phyloP scores from a whole-genome alignment of 2,329 filamentous ascomycete genomes.

The Penicillium brevicompactum region DNA sequence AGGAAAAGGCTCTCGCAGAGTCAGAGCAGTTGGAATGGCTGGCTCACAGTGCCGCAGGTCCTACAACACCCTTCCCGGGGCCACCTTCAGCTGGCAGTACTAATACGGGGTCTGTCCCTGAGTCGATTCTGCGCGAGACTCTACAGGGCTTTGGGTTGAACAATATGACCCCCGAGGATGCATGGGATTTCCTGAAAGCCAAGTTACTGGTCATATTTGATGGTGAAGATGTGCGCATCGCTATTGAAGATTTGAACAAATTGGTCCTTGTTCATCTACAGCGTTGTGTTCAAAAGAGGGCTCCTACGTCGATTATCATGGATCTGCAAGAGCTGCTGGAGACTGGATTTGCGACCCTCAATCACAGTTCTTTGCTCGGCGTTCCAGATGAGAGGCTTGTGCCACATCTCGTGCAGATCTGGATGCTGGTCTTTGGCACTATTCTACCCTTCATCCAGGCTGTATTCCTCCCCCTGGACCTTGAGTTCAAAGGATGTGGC shows the following conservation, averaged over 20 bases:
- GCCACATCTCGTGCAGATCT: constrained; percentile 86
- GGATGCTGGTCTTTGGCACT: constrained; percentile 88
- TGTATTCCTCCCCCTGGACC: constrained; percentile 87
- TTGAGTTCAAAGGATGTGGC: constrained; percentile 87
- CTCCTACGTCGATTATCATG: constrained; percentile 62
- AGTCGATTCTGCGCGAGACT: constrained; percentile 43
- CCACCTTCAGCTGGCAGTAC: constrained; percentile 35
- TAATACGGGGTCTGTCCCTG: constrained; percentile 24
- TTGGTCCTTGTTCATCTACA: constrained; percentile 64
- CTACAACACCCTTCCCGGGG: constrained; percentile 34
- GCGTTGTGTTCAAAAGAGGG: constrained; percentile 62
- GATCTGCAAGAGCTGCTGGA: constrained; percentile 63
- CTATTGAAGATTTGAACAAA: constrained; percentile 67
- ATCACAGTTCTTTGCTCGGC: constrained; percentile 72
- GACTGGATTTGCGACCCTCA: constrained; percentile 81
- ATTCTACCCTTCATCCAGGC: constrained; percentile 94
- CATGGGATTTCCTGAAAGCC: constrained; percentile 67
- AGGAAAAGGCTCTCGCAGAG: constrained; percentile 59
- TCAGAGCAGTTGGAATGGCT: constrained; percentile 40
- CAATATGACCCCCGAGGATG: constrained; percentile 69
- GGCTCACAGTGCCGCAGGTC: constrained; percentile 26
- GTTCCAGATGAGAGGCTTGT: constrained; percentile 87
- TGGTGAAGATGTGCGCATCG: constrained; percentile 64
- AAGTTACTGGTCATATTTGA: constrained; percentile 66
- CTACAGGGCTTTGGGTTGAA: constrained; percentile 62